Evolutionary conservation across 495 filamentous ascomycete genomes (phyloP), one percentile per base, ranked within the genome.

Genomic region (Aspergillus indologenus): DNA sequence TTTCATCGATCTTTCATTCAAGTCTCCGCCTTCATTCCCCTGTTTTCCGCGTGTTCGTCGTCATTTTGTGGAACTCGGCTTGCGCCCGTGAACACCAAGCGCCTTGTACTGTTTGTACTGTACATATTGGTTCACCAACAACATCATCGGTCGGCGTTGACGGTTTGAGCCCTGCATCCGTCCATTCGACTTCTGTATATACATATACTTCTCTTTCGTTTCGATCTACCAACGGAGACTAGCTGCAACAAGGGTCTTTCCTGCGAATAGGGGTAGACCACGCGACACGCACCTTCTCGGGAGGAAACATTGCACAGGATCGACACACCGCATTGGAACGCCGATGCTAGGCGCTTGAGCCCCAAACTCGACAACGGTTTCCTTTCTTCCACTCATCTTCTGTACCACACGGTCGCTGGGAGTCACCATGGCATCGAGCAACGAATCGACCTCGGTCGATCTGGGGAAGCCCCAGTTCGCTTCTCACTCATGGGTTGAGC

Each of bases 401-500:
- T 14, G 34, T 40, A 40, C 12, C 34, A 40, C 34, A 40, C 23
- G 17, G 24, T 26, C 23, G 18, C 18, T 29, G 22, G 23, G n/a
- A 24, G 14, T 24, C 48, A 51, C 48, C 48, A 51, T 51, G 48
- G 48, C 12, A 23, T 51, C 52, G 44, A 48, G 7, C n/a, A 60
- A 51, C 19, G 44, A 22, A 5, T 45, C 52, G 12, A 47, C 42
- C 2, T 46, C 46, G 6, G 54, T 60, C 8, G 69, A 71, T 48
- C 58, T 71, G 60, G 70, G 70, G 0, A 70, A 70, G 45, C 67
- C 67, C 26, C 70, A 72, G 58, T 67, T 70, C 26, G 66, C 65
- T 9, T 72, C 70, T 3, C 70, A 72, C 56, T 50, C 70, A 67
- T 87, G 84, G 84, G 76, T 74, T 21, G 84, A 87, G 58, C 84